Conservation (phyloP, 1,139 yeast species). For the Magnusiomyces magnusii region DNA sequence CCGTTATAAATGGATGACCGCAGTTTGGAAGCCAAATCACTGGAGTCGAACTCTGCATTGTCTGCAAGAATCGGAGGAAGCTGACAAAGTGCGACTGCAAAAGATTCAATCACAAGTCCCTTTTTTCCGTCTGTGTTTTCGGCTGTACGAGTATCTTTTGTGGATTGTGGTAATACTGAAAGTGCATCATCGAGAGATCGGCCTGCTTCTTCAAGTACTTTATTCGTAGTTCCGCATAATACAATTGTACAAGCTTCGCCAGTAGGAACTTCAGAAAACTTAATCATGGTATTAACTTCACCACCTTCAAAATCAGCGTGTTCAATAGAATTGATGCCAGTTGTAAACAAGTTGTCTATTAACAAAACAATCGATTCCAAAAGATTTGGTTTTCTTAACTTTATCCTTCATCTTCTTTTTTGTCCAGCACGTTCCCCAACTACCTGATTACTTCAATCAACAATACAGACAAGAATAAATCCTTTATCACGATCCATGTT, state of each 20-base stretch:
- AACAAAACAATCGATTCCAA: conserved; percentile 81
- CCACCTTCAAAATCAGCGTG: conserved; percentile 99
- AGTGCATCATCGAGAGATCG: conserved; percentile 96
- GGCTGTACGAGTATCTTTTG: conserved; percentile 88
- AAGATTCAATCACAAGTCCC: conserved; percentile 89
- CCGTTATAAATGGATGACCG: conserved; percentile 93
- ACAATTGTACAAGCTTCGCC: conserved; percentile 98
- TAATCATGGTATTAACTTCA: conserved; percentile 80
- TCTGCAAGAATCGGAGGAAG: conserved; percentile 93
- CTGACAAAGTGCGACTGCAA: conserved; percentile 89
- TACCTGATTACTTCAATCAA: conserved; percentile 97
- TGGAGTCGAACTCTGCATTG: conserved; percentile 94
- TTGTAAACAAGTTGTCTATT: conserved; percentile 95
- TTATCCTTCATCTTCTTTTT: conserved; percentile 85
- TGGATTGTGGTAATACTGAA: conserved; percentile 91
- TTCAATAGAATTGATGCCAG: conserved; percentile 93
- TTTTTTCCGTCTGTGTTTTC: conserved; percentile 92
- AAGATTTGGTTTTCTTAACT: conserved; percentile 77
- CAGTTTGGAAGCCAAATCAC: conserved; percentile 83
- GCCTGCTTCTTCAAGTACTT: conserved; percentile 93
- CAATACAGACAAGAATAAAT: conserved; percentile 54
- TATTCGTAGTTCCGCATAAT: conserved; percentile 94
- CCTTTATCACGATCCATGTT: too few species aligned
- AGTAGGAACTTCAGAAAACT: conserved; percentile 89
- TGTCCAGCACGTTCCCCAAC: conserved; percentile 95